phyloP scores from a whole-genome alignment of 441 rosid genomes.

The Hura crepitans region DNA sequence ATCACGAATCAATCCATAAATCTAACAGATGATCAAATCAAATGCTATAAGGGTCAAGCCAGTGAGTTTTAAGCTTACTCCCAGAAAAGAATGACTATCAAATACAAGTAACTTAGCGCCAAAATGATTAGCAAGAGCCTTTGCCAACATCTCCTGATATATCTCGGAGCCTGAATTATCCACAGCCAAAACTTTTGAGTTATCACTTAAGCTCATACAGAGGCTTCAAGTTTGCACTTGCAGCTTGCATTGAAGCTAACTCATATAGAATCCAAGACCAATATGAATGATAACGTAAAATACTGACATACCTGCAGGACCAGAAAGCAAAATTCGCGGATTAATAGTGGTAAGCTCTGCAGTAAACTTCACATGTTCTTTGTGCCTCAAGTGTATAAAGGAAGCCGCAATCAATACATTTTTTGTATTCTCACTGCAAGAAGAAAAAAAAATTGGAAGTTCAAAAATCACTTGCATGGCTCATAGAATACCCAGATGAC shows the following conservation, averaged over 20 bases:
- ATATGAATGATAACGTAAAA: neutral
- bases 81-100: constrained; percentile 68
- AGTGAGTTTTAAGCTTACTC: constrained; percentile 50
- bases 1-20: constrained; percentile 19
- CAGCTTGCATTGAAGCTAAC: neutral
- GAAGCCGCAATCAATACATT: constrained; percentile 76
- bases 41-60: constrained; percentile 18
- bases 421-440: constrained; percentile 69
- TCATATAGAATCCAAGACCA: neutral
- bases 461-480: neutral
- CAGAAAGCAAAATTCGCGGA: constrained; percentile 88
- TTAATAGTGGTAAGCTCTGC: constrained; percentile 60
- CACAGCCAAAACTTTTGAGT: constrained; percentile 9
- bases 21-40: constrained; percentile 10
- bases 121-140: constrained; percentile 75
- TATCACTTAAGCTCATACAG: neutral
- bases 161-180: constrained; percentile 75
- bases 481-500: neutral
- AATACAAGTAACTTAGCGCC: constrained; percentile 74
- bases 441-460: constrained; percentile 5
- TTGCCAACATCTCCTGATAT: constrained; percentile 88
- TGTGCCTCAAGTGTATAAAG: constrained; percentile 71
- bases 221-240: constrained; percentile 12
- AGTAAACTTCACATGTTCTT: constrained; percentile 67
- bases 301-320: constrained; percentile 69